These are phyloP conservation scores for Thielaviopsis euricoi DNA, from an alignment of 2,329 filamentous ascomycete species.

Conservation along the genomic window DNA sequence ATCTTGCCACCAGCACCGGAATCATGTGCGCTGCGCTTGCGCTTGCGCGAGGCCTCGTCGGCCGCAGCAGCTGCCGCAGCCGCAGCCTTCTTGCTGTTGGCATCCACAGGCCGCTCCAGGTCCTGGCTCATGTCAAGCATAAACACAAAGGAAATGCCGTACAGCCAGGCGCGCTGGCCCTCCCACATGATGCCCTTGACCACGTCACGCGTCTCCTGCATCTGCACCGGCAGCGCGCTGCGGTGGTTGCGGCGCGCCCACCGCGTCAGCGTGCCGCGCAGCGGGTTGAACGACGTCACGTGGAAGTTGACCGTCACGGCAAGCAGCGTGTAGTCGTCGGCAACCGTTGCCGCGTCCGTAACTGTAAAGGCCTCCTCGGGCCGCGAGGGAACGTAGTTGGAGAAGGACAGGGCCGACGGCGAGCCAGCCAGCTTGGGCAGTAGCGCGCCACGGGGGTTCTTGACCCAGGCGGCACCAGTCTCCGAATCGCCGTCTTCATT, in stretches of 20 bases:
- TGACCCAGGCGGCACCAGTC: slow-evolving; percentile 41
- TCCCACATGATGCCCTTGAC: slow-evolving; percentile 81
- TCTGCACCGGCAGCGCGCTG: slow-evolving; percentile 56
- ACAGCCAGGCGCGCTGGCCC: slow-evolving; percentile 64
- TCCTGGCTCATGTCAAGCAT: slow-evolving; percentile 79
- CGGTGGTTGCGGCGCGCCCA: slow-evolving; percentile 78
- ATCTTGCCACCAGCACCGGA: slow-evolving; percentile 38
- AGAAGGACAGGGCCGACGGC: slow-evolving; percentile 54
- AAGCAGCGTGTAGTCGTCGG: slow-evolving; percentile 35
- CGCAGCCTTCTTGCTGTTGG: slow-evolving; percentile 15
- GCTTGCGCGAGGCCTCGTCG: slow-evolving; percentile 27
- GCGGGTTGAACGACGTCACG: slow-evolving; percentile 63
- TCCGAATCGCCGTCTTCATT: slow-evolving; percentile 23
- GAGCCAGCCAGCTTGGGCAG: slow-evolving; percentile 51
- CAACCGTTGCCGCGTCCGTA: slow-evolving; percentile 15
- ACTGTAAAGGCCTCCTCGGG: slow-evolving; percentile 14
- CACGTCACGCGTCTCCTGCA: slow-evolving; percentile 58
- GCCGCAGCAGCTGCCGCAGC: slow-evolving; percentile 19
- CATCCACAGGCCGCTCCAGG: slow-evolving; percentile 26
- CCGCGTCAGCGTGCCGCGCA: slow-evolving; percentile 58
- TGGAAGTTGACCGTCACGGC: slow-evolving; percentile 37
- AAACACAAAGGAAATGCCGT: slow-evolving; percentile 70
- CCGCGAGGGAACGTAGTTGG: slow-evolving; percentile 26
- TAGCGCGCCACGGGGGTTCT: slow-evolving; percentile 52
- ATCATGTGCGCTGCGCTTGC: slow-evolving; percentile 33